These are phyloP conservation scores for Lachnellula arida DNA, from an alignment of 2,329 filamentous ascomycete species.

Conservation along the genomic window DNA sequence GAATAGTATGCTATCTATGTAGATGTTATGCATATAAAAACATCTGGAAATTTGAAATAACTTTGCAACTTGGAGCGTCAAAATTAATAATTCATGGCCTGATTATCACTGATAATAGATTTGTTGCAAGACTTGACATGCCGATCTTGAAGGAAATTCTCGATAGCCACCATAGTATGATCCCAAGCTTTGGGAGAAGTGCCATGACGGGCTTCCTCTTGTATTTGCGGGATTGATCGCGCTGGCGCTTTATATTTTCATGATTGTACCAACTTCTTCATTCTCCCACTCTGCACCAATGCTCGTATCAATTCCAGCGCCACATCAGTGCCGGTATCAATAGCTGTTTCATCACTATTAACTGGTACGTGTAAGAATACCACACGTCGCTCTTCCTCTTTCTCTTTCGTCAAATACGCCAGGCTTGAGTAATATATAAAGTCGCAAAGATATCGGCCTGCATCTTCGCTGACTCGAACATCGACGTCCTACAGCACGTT, in stretches of 20 bases:
- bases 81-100: no score
- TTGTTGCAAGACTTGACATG: no score
- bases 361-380: conserved; percentile 71
- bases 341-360: conserved; percentile 44
- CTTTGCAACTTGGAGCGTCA: no score
- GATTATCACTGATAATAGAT: no score
- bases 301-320: conserved; percentile 51
- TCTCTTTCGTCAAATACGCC: conserved; percentile 46
- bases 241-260: not conserved
- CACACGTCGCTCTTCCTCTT: conserved; percentile 45
- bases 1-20: no score
- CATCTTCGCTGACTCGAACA: conserved; percentile 61
- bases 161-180: no score
- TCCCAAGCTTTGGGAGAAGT: no score
- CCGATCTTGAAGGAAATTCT: no score
- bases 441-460: conserved; percentile 71
- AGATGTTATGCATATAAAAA: no score
- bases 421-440: conserved; percentile 72
- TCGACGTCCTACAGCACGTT: conserved; percentile 35
- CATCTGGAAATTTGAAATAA: no score
- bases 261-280: conserved; percentile 15
- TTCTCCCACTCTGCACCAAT: conserved; percentile 42
- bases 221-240: not conserved
- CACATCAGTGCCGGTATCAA: conserved; percentile 48
- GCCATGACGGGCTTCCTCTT: not conserved